A percentile compares a stretch with the other conserved stretches of the same genome.
These are phyloP conservation scores for Debaryomyces subglobosus DNA, from an alignment of 1,139 yeast genomes.

Conservation along the genomic window DNA sequence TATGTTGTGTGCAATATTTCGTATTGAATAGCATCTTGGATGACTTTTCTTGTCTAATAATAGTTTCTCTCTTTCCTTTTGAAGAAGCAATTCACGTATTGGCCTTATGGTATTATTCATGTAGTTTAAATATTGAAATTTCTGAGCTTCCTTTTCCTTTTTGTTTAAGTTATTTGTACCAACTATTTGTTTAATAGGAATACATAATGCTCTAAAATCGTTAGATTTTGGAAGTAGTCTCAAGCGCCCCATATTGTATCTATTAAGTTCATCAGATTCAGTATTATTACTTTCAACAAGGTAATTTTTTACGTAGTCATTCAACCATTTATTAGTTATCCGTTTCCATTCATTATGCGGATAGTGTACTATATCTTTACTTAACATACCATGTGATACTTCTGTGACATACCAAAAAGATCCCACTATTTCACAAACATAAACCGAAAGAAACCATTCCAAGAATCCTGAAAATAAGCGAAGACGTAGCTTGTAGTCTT, in stretches of 20 bases:
- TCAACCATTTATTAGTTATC: constrained; percentile 45
- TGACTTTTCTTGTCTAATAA: constrained; percentile 14
- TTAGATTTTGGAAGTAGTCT: constrained; percentile 58
- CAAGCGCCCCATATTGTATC: constrained; percentile 36
- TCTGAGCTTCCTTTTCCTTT: constrained; percentile 14
- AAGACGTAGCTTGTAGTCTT: constrained; percentile 37
- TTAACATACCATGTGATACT: constrained; percentile 38
- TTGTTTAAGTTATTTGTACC: constrained; percentile 10
- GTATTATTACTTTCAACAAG: constrained; percentile 19
- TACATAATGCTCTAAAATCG: constrained; percentile 62
- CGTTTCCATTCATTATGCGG: constrained; percentile 63
- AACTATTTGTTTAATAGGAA: constrained; percentile 45
- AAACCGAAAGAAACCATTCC: constrained; percentile 57
- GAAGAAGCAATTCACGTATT: constrained; percentile 20
- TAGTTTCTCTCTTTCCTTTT: constrained; percentile 13
- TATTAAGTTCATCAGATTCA: constrained; percentile 6
- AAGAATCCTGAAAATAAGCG: constrained; percentile 45
- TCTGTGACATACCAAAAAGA: constrained; percentile 73
- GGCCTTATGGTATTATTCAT: constrained; percentile 26
- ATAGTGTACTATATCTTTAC: constrained; percentile 40
- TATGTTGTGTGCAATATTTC: constrained; percentile 30
- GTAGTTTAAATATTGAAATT: constrained; percentile 20
- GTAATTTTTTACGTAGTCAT: constrained; percentile 37
- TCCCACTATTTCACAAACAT: constrained; percentile 52
- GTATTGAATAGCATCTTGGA: constrained; percentile 30